Percentiles rank a stretch among this genome's conserved stretches.
phyloP scores from a whole-genome alignment of 495 filamentous ascomycete species.

The Aeminium ludgeri region DNA sequence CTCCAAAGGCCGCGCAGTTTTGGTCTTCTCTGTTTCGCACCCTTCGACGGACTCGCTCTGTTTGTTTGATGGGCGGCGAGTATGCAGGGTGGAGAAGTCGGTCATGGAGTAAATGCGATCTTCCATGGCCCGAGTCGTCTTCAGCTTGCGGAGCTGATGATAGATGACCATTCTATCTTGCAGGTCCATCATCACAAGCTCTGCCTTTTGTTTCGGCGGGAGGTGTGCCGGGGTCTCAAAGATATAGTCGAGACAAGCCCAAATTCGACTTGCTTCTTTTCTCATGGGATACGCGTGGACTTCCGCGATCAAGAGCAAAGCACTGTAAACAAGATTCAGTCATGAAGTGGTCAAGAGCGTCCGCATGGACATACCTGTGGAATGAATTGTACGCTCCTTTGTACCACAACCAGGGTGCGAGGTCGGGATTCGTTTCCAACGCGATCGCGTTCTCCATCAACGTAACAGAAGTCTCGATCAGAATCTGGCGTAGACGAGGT shows the following conservation, averaged over 20 bases:
- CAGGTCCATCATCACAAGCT: constrained; percentile 27
- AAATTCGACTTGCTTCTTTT: constrained; percentile 42
- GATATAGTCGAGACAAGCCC: constrained; percentile 53
- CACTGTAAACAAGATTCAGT: too few species aligned
- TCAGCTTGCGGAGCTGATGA: constrained; percentile 24
- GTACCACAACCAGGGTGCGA: constrained; percentile 33
- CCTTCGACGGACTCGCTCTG: background rate
- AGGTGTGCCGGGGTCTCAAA: constrained; percentile 41
- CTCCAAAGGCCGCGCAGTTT: background rate
- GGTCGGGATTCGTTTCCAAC: constrained; percentile 37
- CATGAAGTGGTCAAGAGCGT: background rate
- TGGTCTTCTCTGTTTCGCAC: background rate
- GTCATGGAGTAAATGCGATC: constrained; percentile 7
- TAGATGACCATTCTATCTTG: constrained; percentile 25
- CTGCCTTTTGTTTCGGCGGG: constrained; percentile 26
- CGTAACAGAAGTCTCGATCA: constrained; percentile 34
- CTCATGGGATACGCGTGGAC: constrained; percentile 40
- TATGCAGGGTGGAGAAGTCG: too few species aligned
- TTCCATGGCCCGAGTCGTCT: constrained; percentile 22
- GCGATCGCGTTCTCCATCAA: constrained; percentile 43
- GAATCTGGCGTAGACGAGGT: constrained; percentile 30
- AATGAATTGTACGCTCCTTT: constrained; percentile 32
- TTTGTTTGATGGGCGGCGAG: background rate
- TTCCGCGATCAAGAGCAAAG: constrained; percentile 31
- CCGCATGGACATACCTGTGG: constrained; percentile 19